Percentiles rank a stretch among this genome's conserved stretches.
These are phyloP conservation scores for Persicaria maculosa DNA, from an alignment of 148 eudicot genomes.

Conservation along the genomic window DNA sequence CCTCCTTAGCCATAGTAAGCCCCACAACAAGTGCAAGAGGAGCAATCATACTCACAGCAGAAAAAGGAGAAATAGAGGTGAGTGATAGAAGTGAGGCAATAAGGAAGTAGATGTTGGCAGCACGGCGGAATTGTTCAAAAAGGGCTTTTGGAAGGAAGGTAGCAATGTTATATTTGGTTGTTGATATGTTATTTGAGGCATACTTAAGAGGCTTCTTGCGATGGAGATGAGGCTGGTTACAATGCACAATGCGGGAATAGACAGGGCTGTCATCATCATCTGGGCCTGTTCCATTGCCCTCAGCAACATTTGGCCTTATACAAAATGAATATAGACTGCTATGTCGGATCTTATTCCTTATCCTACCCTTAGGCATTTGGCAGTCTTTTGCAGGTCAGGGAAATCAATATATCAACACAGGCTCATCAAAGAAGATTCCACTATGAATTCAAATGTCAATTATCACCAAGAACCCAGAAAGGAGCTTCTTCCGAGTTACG, in stretches of 20 bases:
- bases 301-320: constrained; percentile 22
- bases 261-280: constrained; percentile 49
- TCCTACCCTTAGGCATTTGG: constrained; percentile 64
- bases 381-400: constrained; percentile 21
- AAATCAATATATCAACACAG: constrained; percentile 16
- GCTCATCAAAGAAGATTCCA: constrained; percentile 7
- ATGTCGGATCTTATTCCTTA: constrained; percentile 57
- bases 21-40: constrained; percentile 88
- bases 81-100: constrained; percentile 69
- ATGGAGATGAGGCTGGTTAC: constrained; percentile 70
- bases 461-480: not conserved
- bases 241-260: constrained; percentile 56
- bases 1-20: constrained; percentile 91
- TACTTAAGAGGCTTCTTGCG: constrained; percentile 61
- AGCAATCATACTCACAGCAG: constrained; percentile 81
- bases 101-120: constrained; percentile 87
- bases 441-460: not conserved
- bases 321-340: constrained; percentile 84
- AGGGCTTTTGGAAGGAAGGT: constrained; percentile 81
- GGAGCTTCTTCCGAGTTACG: not conserved
- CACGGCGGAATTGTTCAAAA: constrained; percentile 91
- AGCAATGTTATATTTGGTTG: constrained; percentile 70
- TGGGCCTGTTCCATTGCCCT: constrained; percentile 19
- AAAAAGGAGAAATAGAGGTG: constrained; percentile 71
- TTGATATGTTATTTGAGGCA: constrained; percentile 72